These are phyloP conservation scores for Teratosphaeria nubilosa DNA, from an alignment of 2,329 filamentous ascomycete genomes.

Conservation along the genomic window DNA sequence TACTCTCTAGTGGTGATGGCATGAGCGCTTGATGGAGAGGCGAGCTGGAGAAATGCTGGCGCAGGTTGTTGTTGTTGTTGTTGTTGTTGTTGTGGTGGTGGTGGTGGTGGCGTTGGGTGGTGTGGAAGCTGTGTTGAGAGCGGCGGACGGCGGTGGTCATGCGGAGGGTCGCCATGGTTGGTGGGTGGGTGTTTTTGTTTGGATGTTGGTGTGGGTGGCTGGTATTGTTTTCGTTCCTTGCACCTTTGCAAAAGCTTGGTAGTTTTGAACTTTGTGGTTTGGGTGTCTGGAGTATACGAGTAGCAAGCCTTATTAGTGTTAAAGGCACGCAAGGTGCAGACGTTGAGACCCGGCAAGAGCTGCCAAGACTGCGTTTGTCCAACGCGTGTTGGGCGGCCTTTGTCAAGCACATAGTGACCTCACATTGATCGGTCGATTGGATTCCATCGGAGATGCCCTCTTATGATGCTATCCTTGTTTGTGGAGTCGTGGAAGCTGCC, in stretches of 20 bases:
- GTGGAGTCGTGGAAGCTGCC: not conserved
- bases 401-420: not conserved
- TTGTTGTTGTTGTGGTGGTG: no score
- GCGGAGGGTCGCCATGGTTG: not conserved
- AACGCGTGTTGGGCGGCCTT: not conserved
- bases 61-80: not conserved
- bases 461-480: not conserved
- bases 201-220: no score
- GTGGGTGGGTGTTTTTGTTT: not conserved
- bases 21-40: not conserved
- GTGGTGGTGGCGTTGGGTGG: not conserved
- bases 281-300: no score
- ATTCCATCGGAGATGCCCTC: not conserved
- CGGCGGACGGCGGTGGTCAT: not conserved
- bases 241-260: no score
- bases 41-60: not conserved
- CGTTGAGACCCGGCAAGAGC: not conserved
- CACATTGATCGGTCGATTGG: not conserved
- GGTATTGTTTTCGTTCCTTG: no score
- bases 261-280: no score
- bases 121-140: not conserved
- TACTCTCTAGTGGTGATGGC: no score
- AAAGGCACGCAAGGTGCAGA: no score
- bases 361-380: not conserved
- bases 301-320: no score